These are phyloP conservation scores for Glomus cerebriforme DNA, from an alignment of 192 early-diverging fungal genomes.

Conservation along the genomic window DNA sequence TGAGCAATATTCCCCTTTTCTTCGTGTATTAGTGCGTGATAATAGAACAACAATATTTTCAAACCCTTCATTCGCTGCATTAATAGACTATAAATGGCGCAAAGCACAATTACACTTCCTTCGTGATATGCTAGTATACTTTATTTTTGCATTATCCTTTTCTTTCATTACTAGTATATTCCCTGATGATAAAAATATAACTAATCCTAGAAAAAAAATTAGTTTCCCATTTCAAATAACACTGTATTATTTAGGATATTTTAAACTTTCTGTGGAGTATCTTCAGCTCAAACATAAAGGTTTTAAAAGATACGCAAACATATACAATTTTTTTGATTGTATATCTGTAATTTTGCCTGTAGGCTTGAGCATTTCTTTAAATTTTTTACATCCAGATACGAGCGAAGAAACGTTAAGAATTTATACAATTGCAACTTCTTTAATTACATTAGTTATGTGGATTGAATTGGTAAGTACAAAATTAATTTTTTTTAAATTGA, in stretches of 20 bases:
- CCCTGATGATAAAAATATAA: background rate
- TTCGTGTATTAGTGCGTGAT: background rate
- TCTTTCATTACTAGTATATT: background rate
- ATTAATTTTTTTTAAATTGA: background rate
- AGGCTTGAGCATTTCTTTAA: too few species aligned
- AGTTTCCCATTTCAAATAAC: background rate
- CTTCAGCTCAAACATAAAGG: background rate
- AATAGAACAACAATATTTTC: background rate
- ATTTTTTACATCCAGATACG: background rate
- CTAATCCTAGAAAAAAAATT: background rate
- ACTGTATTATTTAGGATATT: slow-evolving; percentile 17
- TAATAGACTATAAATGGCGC: slow-evolving; percentile 9
- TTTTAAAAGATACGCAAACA: background rate
- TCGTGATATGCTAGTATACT: background rate
- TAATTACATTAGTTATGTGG: background rate
- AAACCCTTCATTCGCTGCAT: background rate
- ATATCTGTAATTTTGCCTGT: slow-evolving; percentile 3
- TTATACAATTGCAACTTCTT: background rate
- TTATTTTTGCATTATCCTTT: background rate
- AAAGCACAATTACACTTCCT: background rate
- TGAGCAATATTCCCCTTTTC: background rate
- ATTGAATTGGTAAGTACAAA: background rate
- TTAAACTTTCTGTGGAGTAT: background rate
- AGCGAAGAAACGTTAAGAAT: too few species aligned
- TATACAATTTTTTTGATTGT: background rate